Conservation (phyloP, 768 basidiomycete species). For the Tricholoma matsutake region DNA sequence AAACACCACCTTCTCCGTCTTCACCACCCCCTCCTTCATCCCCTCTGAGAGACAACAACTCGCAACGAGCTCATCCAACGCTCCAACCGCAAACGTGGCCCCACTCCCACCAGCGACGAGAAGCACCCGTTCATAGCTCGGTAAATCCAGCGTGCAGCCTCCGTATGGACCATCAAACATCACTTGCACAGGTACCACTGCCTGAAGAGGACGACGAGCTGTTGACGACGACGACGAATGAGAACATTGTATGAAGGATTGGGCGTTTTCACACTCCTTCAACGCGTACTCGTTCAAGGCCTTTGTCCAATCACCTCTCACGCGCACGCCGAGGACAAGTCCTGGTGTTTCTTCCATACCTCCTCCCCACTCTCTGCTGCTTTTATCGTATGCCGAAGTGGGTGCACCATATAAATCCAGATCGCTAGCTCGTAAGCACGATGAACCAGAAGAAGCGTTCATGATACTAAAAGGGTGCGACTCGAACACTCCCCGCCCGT, state of each 20-base stretch:
- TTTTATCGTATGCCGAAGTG: not conserved
- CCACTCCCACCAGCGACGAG: slow-evolving; percentile 85
- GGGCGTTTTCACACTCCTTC: slow-evolving; percentile 19
- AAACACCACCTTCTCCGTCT: slow-evolving; percentile 68
- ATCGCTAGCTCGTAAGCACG: slow-evolving; percentile 14
- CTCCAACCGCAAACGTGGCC: slow-evolving; percentile 74
- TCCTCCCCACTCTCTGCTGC: not conserved
- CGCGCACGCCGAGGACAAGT: slow-evolving; percentile 64
- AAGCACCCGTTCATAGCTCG: slow-evolving; percentile 65
- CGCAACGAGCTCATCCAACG: slow-evolving; percentile 81
- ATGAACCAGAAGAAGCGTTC: slow-evolving; percentile 49
- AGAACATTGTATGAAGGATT: not conserved
- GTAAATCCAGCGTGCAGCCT: slow-evolving; percentile 69
- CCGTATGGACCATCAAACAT: slow-evolving; percentile 90
- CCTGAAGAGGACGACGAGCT: slow-evolving; percentile 14
- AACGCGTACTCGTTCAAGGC: slow-evolving; percentile 56
- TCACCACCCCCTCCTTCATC: slow-evolving; percentile 43
- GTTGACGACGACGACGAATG: slow-evolving; percentile 18
- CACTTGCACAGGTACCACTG: slow-evolving; percentile 50
- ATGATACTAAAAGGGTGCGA: slow-evolving; percentile 79
- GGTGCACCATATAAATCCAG: slow-evolving; percentile 4
- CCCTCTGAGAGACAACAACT: slow-evolving; percentile 39
- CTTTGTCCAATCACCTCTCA: slow-evolving; percentile 70
- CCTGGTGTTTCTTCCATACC: not conserved
- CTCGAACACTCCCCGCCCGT: slow-evolving; percentile 61